Conservation (phyloP, 495 filamentous ascomycete genomes). For the Trichoderma virens region DNA sequence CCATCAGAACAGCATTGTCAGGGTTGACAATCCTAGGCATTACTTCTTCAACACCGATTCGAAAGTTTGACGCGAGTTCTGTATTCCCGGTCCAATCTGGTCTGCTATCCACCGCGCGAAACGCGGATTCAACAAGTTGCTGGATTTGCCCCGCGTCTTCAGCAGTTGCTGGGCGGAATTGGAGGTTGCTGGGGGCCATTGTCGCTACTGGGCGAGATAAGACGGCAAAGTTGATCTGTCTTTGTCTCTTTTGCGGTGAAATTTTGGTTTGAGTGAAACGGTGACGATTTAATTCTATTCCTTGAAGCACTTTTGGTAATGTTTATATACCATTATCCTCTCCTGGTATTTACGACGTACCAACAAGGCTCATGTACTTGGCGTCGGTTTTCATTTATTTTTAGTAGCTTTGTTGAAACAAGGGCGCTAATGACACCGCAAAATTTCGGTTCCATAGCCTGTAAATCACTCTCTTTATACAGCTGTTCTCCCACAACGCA, state of each 20-base stretch:
- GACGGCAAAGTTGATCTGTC: no score
- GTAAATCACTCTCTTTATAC: no score
- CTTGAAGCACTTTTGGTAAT: background rate
- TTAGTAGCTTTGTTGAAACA: background rate
- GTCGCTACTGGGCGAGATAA: background rate
- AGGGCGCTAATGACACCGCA: background rate
- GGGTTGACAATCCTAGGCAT: constrained; percentile 28
- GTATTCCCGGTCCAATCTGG: constrained; percentile 8
- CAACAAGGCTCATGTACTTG: background rate
- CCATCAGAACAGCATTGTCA: constrained; percentile 24
- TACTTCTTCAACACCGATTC: constrained; percentile 16
- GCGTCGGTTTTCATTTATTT: background rate
- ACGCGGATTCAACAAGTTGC: constrained; percentile 9
- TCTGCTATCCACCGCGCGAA: constrained; percentile 9
- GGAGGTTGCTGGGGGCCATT: background rate
- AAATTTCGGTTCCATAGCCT: background rate
- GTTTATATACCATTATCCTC: background rate
- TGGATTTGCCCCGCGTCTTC: constrained; percentile 10
- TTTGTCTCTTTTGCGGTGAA: background rate
- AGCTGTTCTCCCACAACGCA: no score
- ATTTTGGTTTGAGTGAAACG: background rate
- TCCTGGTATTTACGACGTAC: background rate
- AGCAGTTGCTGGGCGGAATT: constrained; percentile 8
- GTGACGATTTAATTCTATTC: background rate
- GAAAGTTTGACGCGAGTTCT: constrained; percentile 4